phyloP scores from a whole-genome alignment of 345 rosid genomes.

The Trapa incisa region DNA sequence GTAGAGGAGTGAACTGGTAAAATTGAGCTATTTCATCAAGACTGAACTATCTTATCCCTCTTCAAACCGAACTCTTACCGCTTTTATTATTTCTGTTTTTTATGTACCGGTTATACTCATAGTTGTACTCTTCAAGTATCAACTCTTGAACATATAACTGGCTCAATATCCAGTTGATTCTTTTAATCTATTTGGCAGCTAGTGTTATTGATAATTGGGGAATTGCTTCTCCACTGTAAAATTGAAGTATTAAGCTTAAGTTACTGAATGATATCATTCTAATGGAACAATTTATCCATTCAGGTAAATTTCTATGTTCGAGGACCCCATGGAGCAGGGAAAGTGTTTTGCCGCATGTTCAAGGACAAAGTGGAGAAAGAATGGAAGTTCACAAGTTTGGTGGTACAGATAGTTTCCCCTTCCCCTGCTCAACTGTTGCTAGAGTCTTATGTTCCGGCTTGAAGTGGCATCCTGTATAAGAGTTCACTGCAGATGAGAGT shows the following conservation, averaged over 20 bases:
- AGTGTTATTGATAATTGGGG: background rate
- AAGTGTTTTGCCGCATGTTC: conserved; percentile 82
- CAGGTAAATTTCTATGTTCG: conserved; percentile 76
- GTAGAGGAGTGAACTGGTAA: background rate
- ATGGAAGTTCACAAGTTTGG: conserved; percentile 78
- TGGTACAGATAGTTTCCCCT: conserved; percentile 68
- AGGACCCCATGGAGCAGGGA: conserved; percentile 94
- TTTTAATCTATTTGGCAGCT: background rate
- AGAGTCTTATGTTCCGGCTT: conserved; percentile 82
- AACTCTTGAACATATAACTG: background rate
- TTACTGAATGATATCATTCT: background rate
- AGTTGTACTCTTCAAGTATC: background rate
- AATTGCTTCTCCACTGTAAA: background rate
- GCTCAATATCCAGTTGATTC: background rate
- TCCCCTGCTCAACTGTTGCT: conserved; percentile 55
- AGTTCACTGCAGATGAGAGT: background rate
- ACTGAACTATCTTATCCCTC: background rate
- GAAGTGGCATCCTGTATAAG: conserved; percentile 11
- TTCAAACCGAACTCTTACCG: background rate
- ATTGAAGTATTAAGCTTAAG: background rate
- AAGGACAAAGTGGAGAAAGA: conserved; percentile 69
- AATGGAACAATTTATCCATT: background rate
- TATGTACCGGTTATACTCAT: background rate
- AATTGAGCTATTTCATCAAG: background rate
- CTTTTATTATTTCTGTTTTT: too few relatives aligned